phyloP scores from a whole-genome alignment of 1,284 basidiomycete genomes.

The Cutaneotrichosporon arboriforme region DNA sequence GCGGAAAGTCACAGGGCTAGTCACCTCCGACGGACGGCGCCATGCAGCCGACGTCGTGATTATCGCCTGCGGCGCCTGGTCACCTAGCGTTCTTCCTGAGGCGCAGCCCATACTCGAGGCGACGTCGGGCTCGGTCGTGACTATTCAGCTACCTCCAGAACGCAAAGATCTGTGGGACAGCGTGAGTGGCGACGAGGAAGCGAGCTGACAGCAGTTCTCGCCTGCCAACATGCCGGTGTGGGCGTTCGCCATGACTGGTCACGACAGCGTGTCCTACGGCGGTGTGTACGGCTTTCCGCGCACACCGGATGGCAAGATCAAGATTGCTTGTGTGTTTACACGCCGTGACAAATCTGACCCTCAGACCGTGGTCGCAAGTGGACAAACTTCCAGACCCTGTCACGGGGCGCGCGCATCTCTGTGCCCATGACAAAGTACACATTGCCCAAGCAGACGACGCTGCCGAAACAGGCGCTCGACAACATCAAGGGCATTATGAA shows the following conservation, averaged over 20 bases:
- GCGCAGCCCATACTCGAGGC: constrained; percentile 19
- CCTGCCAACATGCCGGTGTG: constrained; percentile 28
- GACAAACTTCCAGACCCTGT: constrained; percentile 27
- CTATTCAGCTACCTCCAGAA: constrained; percentile 21
- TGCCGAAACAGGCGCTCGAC: constrained; percentile 23
- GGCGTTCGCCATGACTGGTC: constrained; percentile 23
- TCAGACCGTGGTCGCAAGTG: constrained; percentile 19
- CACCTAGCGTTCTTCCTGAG: constrained; percentile 25
- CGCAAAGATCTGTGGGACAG: constrained; percentile 27
- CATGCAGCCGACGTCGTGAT: constrained; percentile 24
- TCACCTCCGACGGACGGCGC: constrained; percentile 22
- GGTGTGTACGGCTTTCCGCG: constrained; percentile 32
- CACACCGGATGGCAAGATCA: constrained; percentile 23
- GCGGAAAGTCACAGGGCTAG: constrained; percentile 9
- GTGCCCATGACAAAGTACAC: constrained; percentile 25
- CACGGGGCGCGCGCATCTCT: constrained; percentile 20
- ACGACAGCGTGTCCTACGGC: constrained; percentile 19
- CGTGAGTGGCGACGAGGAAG: background rate
- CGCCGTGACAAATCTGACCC: background rate
- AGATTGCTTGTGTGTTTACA: constrained; percentile 19
- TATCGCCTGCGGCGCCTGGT: constrained; percentile 30
- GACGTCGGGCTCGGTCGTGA: constrained; percentile 24
- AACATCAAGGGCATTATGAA: constrained; percentile 20
- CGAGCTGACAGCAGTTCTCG: constrained; percentile 10
- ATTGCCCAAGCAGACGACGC: constrained; percentile 12